These are phyloP conservation scores for Phytophthora tentaculata DNA, from an alignment of 352 stramenopile species.

Conservation along the genomic window DNA sequence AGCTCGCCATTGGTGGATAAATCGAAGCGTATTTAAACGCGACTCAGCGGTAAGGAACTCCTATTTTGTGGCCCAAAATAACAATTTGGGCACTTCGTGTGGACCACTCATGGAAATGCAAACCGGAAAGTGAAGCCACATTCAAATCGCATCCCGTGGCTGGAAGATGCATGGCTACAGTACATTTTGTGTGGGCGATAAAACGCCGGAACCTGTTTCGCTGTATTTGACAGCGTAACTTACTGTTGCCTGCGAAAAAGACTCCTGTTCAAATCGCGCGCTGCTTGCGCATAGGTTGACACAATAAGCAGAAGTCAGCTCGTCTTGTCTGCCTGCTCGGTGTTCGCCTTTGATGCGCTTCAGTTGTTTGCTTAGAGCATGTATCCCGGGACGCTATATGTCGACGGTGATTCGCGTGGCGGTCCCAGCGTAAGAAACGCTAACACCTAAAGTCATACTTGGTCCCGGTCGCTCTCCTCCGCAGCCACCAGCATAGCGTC, in stretches of 20 bases:
- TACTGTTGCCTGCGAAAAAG: not conserved
- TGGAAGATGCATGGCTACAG: conserved; percentile 31
- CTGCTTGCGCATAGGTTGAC: conserved; percentile 3
- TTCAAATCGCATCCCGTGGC: conserved; percentile 6
- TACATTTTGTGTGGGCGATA: not conserved
- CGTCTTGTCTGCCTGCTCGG: conserved; percentile 37
- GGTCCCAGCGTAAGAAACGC: conserved; percentile 29
- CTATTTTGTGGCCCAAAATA: not conserved
- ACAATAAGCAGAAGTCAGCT: not conserved
- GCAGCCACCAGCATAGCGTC: conserved; percentile 13
- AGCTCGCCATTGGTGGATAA: conserved; percentile 12
- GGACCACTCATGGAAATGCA: too few species aligned
- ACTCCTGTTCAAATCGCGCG: conserved; percentile 18
- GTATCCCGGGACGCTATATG: not conserved
- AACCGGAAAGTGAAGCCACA: conserved; percentile 11
- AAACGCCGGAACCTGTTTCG: conserved; percentile 2
- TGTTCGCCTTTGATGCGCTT: conserved; percentile 10
- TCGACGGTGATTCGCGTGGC: not conserved
- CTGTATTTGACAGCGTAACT: not conserved
- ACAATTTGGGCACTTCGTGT: conserved; percentile 3
- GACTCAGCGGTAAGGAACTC: conserved; percentile 2
- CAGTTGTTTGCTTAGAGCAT: not conserved
- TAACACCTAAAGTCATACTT: conserved; percentile 7
- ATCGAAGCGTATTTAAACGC: conserved; percentile 11
- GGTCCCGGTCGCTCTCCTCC: conserved; percentile 7